Percentiles rank a stretch among this genome's conserved stretches.
These are phyloP conservation scores for Crithidia acanthocephali DNA, from an alignment of 208 protist species.

Conservation along the genomic window DNA sequence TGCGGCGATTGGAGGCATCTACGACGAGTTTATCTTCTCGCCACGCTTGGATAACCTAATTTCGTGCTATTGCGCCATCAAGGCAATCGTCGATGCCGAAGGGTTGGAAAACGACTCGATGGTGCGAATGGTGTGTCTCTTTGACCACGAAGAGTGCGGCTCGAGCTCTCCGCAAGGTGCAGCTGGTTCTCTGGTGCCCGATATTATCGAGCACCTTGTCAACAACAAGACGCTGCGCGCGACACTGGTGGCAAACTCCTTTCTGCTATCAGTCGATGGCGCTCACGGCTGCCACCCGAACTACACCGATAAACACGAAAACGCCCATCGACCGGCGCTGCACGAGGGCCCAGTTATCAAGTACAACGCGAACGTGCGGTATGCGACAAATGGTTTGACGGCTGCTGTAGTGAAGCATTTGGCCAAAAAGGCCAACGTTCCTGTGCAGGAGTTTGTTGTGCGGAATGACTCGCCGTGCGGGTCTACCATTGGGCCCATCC, in stretches of 20 bases:
- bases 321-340: slow-evolving; percentile 88
- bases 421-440: slow-evolving; percentile 67
- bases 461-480: slow-evolving; percentile 97
- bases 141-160: slow-evolving; percentile 93
- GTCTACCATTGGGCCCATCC: slow-evolving; percentile 97
- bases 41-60: slow-evolving; percentile 96
- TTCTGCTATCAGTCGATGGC: slow-evolving; percentile 96
- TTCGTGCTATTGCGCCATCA: slow-evolving; percentile 93
- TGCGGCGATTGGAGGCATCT: slow-evolving; percentile 88
- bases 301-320: slow-evolving; percentile 95
- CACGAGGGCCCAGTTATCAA: slow-evolving; percentile 96
- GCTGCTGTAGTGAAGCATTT: slow-evolving; percentile 87
- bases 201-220: slow-evolving; percentile 80
- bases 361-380: slow-evolving; percentile 96
- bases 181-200: slow-evolving; percentile 68
- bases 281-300: slow-evolving; percentile 98
- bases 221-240: slow-evolving; percentile 42
- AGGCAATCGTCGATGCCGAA: slow-evolving; percentile 68
- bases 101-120: slow-evolving; percentile 71
- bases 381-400: slow-evolving; percentile 94
- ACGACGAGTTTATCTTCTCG: slow-evolving; percentile 97
- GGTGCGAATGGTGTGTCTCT: slow-evolving; percentile 88
- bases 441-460: slow-evolving; percentile 94
- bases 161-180: slow-evolving; percentile 81
- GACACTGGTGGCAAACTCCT: slow-evolving; percentile 87